Percentiles rank a stretch among this genome's conserved stretches.
Conservation (phyloP, 2,329 filamentous ascomycete species). For the Penicillium oxalicum region DNA sequence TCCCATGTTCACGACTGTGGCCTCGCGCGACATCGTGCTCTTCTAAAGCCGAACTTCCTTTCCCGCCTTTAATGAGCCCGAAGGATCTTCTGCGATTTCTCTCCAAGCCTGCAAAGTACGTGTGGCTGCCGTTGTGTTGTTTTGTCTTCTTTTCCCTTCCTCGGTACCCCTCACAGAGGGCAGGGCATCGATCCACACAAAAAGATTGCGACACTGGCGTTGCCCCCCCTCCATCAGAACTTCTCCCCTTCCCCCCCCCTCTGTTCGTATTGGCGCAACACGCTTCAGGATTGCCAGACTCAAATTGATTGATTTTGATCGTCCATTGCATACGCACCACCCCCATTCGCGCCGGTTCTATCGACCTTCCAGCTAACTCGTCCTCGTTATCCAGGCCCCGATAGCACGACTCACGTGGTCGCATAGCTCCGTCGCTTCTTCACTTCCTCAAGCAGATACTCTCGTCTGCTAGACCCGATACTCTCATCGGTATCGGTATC, state of each 20-base stretch:
- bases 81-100: constrained; percentile 88
- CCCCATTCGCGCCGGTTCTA: too few relatives aligned
- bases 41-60: constrained; percentile 28
- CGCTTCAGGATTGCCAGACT: too few relatives aligned
- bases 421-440: constrained; percentile 11
- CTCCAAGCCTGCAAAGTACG: constrained; percentile 89
- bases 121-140: constrained; percentile 17
- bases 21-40: constrained; percentile 29
- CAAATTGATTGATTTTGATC: neutral
- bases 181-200: constrained; percentile 1
- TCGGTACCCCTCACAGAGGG: constrained; percentile 6
- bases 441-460: constrained; percentile 49
- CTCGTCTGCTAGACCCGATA: constrained; percentile 82
- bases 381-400: constrained; percentile 48
- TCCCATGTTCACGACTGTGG: constrained; percentile 33
- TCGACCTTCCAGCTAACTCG: constrained; percentile 12
- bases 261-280: neutral
- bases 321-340: neutral
- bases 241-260: neutral
- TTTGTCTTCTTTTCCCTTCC: constrained; percentile 2
- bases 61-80: constrained; percentile 72
- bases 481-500: constrained; percentile 77
- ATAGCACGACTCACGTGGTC: constrained; percentile 48
- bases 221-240: too few relatives aligned
- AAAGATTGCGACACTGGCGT: neutral